Conservation (phyloP, 306 rosid genomes). For the Dalbergia cultrata region DNA sequence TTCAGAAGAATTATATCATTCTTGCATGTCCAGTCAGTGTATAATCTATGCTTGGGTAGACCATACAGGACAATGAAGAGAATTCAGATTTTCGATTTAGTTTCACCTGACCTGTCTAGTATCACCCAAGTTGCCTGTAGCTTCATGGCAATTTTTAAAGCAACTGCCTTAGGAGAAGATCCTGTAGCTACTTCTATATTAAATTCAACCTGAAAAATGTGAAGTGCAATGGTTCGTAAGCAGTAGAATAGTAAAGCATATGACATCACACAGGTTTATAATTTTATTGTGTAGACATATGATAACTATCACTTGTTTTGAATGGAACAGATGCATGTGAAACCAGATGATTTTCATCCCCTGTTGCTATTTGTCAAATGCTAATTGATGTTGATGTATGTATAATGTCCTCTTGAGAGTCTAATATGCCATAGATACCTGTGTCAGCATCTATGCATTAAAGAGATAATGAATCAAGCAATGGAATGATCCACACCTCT, state of each 20-base stretch:
- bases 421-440: not conserved
- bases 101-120: constrained; percentile 74
- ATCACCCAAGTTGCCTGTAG: constrained; percentile 76
- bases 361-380: not conserved
- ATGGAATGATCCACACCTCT: not conserved
- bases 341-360: constrained; percentile 3
- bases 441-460: not conserved
- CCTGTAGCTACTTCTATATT: constrained; percentile 59
- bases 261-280: not conserved
- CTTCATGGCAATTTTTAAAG: constrained; percentile 54
- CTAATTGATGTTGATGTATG: not conserved
- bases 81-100: constrained; percentile 25
- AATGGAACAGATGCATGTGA: constrained; percentile 17
- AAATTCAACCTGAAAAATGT: constrained; percentile 65
- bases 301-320: not conserved
- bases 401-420: not conserved
- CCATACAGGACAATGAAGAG: not conserved
- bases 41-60: not conserved
- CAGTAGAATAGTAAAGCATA: constrained; percentile 16
- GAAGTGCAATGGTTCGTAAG: constrained; percentile 26
- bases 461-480: constrained; percentile 5
- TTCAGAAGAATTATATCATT: constrained; percentile 28
- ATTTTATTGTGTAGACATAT: not conserved
- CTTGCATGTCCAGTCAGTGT: not conserved
- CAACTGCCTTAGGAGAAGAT: constrained; percentile 61